Base-by-base conservation (phyloP, 306 rosid genomes). In the Rosa lucieae region DNA sequence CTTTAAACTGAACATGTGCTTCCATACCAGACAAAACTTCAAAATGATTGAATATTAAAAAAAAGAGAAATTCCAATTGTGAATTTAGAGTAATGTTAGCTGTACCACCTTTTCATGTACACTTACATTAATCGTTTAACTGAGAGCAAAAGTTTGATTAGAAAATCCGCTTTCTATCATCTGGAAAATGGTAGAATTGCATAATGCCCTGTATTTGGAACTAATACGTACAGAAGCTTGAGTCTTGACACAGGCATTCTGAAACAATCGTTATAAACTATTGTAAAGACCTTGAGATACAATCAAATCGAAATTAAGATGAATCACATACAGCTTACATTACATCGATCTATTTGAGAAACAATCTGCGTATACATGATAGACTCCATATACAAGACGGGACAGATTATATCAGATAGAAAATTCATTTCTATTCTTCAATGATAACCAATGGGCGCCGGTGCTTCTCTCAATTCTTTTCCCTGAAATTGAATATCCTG, bases 401-500 rank as follows among this genome's bases (percentile, higher is more conserved):
- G 13, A 12, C n/a, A 71, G 23, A 23, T 13, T 47, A 15, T 35
- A 52, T 10, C 6, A 21, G 10, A 46, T n/a, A 5, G 35, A 71
- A 10, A 29, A 29, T 29, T 29, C 32, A 29, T 29, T 29, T 29
- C 32, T 29, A 29, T 35, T 72, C 65, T 52, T 51, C 48, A 17
- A 72, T 82, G 94, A 85, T 88, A 90, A 78, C 89, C 93, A 76
- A 88, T 6, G 52, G 98, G 98, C 56, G 97, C 97, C 14, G 97
- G 91, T 56, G 98, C 87, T 2, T 93, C 94, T 72, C 79, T 89
- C 86, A 91, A 78, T 77, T 91, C 85, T 70, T 91, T 93, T 40
- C 92, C 94, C 49, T 87, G 91, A 72, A 88, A 89, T 7, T 89
- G 97, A 79, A 91, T 85, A 79, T 93, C 98, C 97, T 93, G 92